Base-by-base conservation (phyloP, 2,329 filamentous ascomycete species). In the Clonostachys byssicola region DNA sequence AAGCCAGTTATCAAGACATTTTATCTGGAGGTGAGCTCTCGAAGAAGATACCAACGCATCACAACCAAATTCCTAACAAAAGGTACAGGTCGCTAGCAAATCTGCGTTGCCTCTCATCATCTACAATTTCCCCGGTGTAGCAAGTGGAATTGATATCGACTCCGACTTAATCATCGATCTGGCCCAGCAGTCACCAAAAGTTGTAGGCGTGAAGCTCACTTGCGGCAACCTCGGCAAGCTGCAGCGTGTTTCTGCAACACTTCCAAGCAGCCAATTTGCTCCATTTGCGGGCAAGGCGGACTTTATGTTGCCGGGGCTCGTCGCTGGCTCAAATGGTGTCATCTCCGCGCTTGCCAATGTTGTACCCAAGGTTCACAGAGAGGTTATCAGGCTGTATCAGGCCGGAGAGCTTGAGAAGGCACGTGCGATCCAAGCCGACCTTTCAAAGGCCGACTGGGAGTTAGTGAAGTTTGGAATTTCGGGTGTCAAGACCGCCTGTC, bases 301-400 rank as follows among this genome's bases (percentile, higher is more conserved):
- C 65, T 89, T 89, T 64, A 78, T 83, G 4, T 70, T 89, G 42
- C 85, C 86, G 59, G 83, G 83, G 0, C 63, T 89, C 38, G 73
- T 85, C 34, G 85, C 77, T 8, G 86, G 86, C 40, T 85, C 83
- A 9, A 81, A 84, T 47, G 87, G 87, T 46, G 80, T 89, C 57
- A 81, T 91, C 47, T 85, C 82, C 23, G 87, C 86, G 6, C 74
- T 88, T 51, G 87, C 79, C 56, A 90, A 90, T 65, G 77, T 90
- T 45, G 78, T 83, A 3, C 86, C 86, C 34, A 83, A 78, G 58
- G 74, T 83, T 12, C 87, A 83, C 63, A 74, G 84, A 44, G 69
- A 74, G 58, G 74, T 85, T 2, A 70, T 85, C 49, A 72, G 83
- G 52, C 70, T 88, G 6, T 88, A 78, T 61, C 68, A 72, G 44